Evolutionary conservation across 2,329 filamentous ascomycete genomes (phyloP), one percentile per base, ranked within the genome.

Genomic region (Colletotrichum tamarilloi): DNA sequence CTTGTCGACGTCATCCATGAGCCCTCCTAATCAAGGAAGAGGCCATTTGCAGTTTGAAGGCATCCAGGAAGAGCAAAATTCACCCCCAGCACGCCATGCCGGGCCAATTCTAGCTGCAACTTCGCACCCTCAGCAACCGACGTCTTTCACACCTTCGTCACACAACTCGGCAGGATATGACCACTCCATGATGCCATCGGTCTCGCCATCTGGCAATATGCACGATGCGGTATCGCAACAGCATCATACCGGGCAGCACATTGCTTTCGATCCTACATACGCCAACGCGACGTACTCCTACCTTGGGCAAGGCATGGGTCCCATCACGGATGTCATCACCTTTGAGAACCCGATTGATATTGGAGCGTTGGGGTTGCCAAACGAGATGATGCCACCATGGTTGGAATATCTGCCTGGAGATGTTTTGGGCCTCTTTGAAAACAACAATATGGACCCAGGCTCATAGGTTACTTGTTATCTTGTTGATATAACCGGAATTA

Each of bases 341-440:
- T 94, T 95, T 76, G 91, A 94, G 79, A 92, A 90, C 73, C 93
- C 94, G 75, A 90, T 96, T 42, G 93, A 95, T 75, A 92, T 95
- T 86, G 90, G 89, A 28, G 84, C 89, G 5, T 82, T 95, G 22
- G 91, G 90, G 0, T 74, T 87, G 52, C 83, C 85, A 1, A 88
- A 91, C 19, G 92, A 94, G 56, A 89, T 94, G 82, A 90, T 93
- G 86, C 90, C 92, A 0, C 82, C 83, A 4, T 95, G 93, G 92
- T 84, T 95, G 12, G 93, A 94, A 77, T 94, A 93, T 73, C 83
- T 95, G 7, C 92, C 93, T 0, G 88, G 88, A 28, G 92, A 94
- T 77, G 87, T 93, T 73, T 78, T 93, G 52, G 87, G 86, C 38
- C 87, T 90, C 66, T 91, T 88, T 76, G 86, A 87, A 35, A 74